Evolutionary conservation across 106 monocot genomes (phyloP).

Genomic region (Xerophyta viscosa): DNA sequence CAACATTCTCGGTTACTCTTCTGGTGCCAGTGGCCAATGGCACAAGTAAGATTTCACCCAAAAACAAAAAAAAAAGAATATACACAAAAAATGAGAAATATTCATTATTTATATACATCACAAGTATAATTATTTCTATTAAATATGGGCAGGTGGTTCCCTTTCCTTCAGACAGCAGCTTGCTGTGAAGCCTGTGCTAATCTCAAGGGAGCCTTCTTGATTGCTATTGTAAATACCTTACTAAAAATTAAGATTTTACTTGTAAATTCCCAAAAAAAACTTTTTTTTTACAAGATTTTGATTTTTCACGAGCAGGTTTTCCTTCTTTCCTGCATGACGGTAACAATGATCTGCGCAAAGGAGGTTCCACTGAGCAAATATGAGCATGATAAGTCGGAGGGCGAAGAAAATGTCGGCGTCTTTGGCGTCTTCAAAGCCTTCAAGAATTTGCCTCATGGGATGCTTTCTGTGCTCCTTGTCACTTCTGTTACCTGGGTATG

Average conservation of each 20-base stretch:
- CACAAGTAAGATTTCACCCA: slow-evolving; percentile 89
- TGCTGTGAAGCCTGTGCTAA: slow-evolving; percentile 98
- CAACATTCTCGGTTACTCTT: slow-evolving; percentile 92
- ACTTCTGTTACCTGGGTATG: slow-evolving; percentile 60
- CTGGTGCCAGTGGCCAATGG: slow-evolving; percentile 79
- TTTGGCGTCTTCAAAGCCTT: slow-evolving; percentile 27
- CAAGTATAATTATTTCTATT: too few relatives aligned
- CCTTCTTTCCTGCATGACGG: slow-evolving; percentile 25
- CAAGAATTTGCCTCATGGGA: slow-evolving; percentile 60
- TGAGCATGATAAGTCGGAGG: slow-evolving; percentile 4
- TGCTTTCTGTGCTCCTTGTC: slow-evolving; percentile 49
- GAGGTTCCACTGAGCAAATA: slow-evolving; percentile 25
- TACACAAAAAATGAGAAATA: too few relatives aligned
- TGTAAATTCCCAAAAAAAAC: background rate
- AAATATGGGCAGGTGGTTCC: slow-evolving; percentile 85
- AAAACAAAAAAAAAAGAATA: too few relatives aligned
- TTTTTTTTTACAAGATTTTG: too few relatives aligned
- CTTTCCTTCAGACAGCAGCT: slow-evolving; percentile 74
- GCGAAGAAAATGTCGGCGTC: slow-evolving; percentile 8
- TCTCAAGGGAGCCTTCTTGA: slow-evolving; percentile 92
- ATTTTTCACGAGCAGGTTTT: slow-evolving; percentile 20
- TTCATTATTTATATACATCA: too few relatives aligned
- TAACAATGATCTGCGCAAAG: slow-evolving; percentile 40
- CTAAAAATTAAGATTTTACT: too few relatives aligned
- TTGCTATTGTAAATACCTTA: slow-evolving; percentile 68